Conservation (phyloP, 192 early-diverging fungal species). For the Linnemannia hyalina region DNA sequence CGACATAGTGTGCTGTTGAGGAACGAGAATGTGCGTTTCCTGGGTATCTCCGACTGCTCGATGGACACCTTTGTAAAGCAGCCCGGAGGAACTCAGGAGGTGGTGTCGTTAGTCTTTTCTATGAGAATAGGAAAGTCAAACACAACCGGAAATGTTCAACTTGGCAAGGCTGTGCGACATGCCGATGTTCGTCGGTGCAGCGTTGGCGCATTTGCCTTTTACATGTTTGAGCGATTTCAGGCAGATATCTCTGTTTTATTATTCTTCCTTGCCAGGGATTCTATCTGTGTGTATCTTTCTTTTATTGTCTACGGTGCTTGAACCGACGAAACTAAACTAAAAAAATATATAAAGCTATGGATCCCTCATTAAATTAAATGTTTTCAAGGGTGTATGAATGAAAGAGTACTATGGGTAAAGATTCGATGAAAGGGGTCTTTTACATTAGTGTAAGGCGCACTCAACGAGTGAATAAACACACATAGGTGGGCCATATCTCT, state of each 20-base stretch:
- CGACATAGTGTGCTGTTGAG: slow-evolving; percentile 1
- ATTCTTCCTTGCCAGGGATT: too few species aligned
- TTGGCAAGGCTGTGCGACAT: slow-evolving; percentile 2
- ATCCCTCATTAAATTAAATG: too few species aligned
- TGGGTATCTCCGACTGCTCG: not conserved
- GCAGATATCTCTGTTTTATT: not conserved
- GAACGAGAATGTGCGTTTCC: not conserved
- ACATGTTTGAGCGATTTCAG: not conserved
- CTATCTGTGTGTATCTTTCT: too few species aligned
- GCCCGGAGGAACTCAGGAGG: not conserved
- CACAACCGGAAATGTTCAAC: not conserved
- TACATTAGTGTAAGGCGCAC: too few species aligned
- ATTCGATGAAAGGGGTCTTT: too few species aligned
- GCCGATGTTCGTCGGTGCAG: slow-evolving; percentile 2
- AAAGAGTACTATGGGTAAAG: too few species aligned
- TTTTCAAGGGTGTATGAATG: too few species aligned
- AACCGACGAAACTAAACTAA: too few species aligned
- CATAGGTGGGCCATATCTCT: too few species aligned
- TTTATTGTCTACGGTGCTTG: too few species aligned
- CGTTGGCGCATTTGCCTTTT: slow-evolving; percentile 7
- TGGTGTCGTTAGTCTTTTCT: not conserved
- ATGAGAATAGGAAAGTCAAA: slow-evolving; percentile 2
- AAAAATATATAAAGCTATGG: too few species aligned
- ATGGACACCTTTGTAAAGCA: slow-evolving; percentile 1
- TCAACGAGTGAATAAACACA: too few species aligned